Percentiles rank a stretch among this genome's conserved stretches.
Evolutionary conservation across 2,329 filamentous ascomycete genomes (phyloP).

Genomic region (Trichophaea hybrida): DNA sequence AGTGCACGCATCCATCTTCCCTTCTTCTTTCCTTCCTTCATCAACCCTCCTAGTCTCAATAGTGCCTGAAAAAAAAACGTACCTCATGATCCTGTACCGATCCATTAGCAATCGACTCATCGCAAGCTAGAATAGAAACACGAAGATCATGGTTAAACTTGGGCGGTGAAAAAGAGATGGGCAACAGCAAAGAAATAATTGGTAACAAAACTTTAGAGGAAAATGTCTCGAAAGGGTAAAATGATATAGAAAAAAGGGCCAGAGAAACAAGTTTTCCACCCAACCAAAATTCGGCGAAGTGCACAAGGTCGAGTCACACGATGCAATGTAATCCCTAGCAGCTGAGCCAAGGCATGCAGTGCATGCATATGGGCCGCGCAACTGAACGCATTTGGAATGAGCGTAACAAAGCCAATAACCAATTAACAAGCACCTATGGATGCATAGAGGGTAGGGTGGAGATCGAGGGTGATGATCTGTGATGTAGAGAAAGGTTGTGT

Average conservation of each 20-base stretch:
- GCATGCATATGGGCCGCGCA: constrained; percentile 1
- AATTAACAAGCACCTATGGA: not conserved
- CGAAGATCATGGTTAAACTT: no score
- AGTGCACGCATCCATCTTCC: not conserved
- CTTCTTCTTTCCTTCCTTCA: not conserved
- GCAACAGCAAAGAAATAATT: not conserved
- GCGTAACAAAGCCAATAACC: not conserved
- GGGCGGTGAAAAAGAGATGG: not conserved
- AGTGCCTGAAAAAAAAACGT: not conserved
- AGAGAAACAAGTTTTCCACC: not conserved
- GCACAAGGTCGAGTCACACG: constrained; percentile 2
- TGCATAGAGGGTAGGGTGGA: not conserved
- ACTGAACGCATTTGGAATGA: not conserved
- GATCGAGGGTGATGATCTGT: not conserved
- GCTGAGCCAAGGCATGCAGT: not conserved
- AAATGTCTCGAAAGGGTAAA: no score
- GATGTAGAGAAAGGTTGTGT: not conserved
- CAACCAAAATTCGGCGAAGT: not conserved
- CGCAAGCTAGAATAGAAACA: no score
- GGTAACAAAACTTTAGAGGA: no score
- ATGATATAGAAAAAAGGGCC: not conserved
- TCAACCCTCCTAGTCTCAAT: not conserved
- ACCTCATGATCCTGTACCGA: constrained; percentile 8
- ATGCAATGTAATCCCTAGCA: not conserved
- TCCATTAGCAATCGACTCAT: not conserved